phyloP scores from a whole-genome alignment of 2,329 filamentous ascomycete genomes.

The Trichophyton mentagrophytes region DNA sequence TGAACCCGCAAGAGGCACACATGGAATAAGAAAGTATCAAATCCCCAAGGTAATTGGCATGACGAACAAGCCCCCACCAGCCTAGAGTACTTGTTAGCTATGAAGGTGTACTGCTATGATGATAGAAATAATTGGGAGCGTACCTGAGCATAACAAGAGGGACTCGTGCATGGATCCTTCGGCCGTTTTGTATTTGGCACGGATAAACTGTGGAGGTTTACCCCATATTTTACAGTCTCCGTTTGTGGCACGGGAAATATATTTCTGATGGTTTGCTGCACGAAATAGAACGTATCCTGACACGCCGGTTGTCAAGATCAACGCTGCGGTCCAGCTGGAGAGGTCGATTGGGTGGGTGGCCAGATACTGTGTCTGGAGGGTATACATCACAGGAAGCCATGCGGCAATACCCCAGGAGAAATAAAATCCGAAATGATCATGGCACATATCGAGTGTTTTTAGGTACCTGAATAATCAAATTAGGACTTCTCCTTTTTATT shows the following conservation, averaged over 20 bases:
- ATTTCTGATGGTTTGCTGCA: slow-evolving; percentile 36
- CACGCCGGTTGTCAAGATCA: slow-evolving; percentile 22
- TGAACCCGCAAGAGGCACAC: slow-evolving; percentile 32
- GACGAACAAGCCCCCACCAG: slow-evolving; percentile 32
- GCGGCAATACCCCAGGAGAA: slow-evolving; percentile 36
- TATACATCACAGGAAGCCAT: slow-evolving; percentile 37
- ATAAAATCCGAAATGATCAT: slow-evolving; percentile 35
- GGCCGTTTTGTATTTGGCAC: slow-evolving; percentile 29
- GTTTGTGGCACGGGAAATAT: slow-evolving; percentile 28
- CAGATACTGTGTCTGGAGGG: slow-evolving; percentile 38
- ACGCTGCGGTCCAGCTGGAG: slow-evolving; percentile 16
- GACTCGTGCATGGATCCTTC: slow-evolving; percentile 32
- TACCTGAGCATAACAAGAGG: slow-evolving; percentile 27
- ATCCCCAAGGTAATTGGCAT: slow-evolving; percentile 33
- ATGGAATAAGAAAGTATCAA: slow-evolving; percentile 30
- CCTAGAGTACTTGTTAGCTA: slow-evolving; percentile 13
- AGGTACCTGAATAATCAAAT: slow-evolving; percentile 23
- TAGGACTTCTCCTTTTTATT: neutral
- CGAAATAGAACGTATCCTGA: slow-evolving; percentile 36
- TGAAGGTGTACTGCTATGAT: neutral
- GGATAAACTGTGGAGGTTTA: slow-evolving; percentile 28
- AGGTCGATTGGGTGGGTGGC: slow-evolving; percentile 30
- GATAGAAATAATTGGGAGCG: neutral
- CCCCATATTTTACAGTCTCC: slow-evolving; percentile 36
- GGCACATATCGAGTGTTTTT: slow-evolving; percentile 32